phyloP scores from a whole-genome alignment of 176 grass and related monocot genomes.

The Zizania latifolia region DNA sequence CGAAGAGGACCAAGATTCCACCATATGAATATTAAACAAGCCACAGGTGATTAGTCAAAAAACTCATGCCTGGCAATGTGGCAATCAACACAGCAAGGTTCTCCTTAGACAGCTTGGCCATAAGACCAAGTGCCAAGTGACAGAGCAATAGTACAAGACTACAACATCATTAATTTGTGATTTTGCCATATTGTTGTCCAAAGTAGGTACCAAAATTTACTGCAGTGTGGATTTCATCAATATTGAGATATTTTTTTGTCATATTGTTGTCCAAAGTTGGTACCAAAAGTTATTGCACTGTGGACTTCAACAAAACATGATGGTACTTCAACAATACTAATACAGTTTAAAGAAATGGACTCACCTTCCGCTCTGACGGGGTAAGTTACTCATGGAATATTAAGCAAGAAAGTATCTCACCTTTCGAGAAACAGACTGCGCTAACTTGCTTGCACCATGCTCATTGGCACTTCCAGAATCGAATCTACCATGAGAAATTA shows the following conservation, averaged over 20 bases:
- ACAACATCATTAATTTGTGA: background rate
- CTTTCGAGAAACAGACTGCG: conserved; percentile 80
- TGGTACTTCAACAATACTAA: background rate
- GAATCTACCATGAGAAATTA: conserved; percentile 61
- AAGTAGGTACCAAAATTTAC: background rate
- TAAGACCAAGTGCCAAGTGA: background rate
- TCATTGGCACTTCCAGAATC: conserved; percentile 46
- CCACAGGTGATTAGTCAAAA: background rate
- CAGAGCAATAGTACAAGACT: background rate
- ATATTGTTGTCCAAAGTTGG: background rate
- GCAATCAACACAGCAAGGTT: background rate
- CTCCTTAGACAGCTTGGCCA: background rate
- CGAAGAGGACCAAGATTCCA: background rate
- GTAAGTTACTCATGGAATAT: background rate
- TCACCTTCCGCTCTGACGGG: background rate
- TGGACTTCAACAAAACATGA: background rate
- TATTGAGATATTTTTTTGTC: background rate
- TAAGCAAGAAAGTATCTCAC: conserved; percentile 33
- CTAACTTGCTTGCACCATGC: conserved; percentile 53
- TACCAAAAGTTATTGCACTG: background rate
- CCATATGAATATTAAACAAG: background rate
- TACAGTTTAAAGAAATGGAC: conserved; percentile 11
- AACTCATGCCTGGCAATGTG: background rate
- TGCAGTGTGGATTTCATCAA: background rate
- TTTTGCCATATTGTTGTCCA: background rate